A percentile compares a stretch with the other conserved stretches of the same genome.
These are phyloP conservation scores for Coffea eugenioides DNA, from an alignment of 257 asterid species.

Conservation along the genomic window DNA sequence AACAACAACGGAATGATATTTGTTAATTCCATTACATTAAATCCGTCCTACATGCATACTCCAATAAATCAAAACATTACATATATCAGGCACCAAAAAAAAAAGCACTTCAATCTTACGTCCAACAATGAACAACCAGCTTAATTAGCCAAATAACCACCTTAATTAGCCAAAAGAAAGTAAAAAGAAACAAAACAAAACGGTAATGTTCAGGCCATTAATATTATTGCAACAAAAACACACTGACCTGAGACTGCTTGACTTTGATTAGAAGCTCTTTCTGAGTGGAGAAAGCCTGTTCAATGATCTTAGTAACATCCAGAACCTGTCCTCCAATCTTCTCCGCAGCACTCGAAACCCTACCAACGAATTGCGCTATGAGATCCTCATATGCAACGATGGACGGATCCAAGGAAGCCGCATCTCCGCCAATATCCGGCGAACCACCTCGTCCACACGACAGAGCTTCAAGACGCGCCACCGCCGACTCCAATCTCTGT, in stretches of 20 bases:
- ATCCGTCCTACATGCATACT: background rate
- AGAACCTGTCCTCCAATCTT: constrained; percentile 84
- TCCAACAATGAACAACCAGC: background rate
- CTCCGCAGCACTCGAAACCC: constrained; percentile 64
- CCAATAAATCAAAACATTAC: background rate
- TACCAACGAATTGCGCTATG: constrained; percentile 52
- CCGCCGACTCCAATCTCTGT: constrained; percentile 90
- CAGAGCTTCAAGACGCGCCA: constrained; percentile 75
- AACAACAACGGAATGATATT: background rate
- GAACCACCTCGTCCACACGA: constrained; percentile 45
- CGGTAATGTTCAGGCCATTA: background rate
- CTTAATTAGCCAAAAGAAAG: background rate
- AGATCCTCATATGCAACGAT: constrained; percentile 76
- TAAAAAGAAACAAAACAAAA: background rate
- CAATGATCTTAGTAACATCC: constrained; percentile 61
- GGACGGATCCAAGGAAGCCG: constrained; percentile 69
- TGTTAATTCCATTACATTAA: background rate
- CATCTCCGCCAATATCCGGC: constrained; percentile 43
- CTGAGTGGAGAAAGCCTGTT: constrained; percentile 67
- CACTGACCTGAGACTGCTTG: constrained; percentile 67
- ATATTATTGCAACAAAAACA: background rate
- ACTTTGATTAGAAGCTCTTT: constrained; percentile 72
- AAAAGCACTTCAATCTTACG: too few species aligned
- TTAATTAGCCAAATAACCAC: too few species aligned
- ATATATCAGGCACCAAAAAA: background rate